These are phyloP conservation scores for Rhododendron williamsianum DNA, from an alignment of 148 eudicot genomes.

Conservation along the genomic window DNA sequence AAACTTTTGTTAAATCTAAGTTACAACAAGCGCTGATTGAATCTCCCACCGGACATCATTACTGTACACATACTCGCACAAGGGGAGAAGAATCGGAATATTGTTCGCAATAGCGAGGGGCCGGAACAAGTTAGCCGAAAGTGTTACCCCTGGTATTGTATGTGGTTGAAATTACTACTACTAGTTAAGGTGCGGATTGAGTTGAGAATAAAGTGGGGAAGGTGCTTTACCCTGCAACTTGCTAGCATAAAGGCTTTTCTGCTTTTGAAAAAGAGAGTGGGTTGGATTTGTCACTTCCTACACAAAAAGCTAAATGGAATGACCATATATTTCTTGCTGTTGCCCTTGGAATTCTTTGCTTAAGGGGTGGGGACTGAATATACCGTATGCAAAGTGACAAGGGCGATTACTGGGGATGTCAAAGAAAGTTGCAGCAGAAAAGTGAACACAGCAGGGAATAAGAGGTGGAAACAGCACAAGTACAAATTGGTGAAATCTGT, in stretches of 20 bases:
- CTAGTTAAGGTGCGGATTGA: conserved; percentile 10
- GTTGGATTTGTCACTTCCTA: conserved; percentile 21
- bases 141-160: background rate
- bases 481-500: conserved; percentile 5
- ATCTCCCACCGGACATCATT: background rate
- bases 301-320: background rate
- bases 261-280: conserved; percentile 38
- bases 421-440: background rate
- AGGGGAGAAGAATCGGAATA: background rate
- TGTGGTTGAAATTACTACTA: conserved; percentile 27
- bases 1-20: background rate
- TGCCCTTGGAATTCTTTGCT: conserved; percentile 13
- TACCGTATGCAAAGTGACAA: conserved; percentile 9
- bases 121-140: background rate
- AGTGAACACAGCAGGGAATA: background rate
- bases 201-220: conserved; percentile 39
- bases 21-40: background rate
- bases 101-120: conserved; percentile 8
- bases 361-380: conserved; percentile 15
- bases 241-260: conserved; percentile 32
- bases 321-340: background rate
- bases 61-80: background rate
- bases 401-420: conserved; percentile 1
- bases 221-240: conserved; percentile 43
- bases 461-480: background rate